phyloP scores from a whole-genome alignment of 345 rosid species.

The Rubroshorea leprosula region DNA sequence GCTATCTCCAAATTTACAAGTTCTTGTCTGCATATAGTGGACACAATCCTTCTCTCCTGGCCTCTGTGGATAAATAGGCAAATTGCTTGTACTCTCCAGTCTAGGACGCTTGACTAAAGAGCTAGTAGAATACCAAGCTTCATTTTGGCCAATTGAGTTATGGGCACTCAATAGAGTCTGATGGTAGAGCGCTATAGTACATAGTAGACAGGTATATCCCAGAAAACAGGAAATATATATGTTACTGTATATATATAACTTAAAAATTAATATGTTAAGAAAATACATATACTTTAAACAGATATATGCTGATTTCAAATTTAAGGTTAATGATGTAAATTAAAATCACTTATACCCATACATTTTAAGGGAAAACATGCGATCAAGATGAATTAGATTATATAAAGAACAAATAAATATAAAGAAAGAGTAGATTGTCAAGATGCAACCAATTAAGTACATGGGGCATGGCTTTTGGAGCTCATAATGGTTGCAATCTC shows the following conservation, averaged over 20 bases:
- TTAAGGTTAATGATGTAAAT: too few relatives aligned
- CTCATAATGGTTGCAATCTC: background rate
- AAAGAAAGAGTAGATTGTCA: too few relatives aligned
- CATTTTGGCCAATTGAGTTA: constrained; percentile 81
- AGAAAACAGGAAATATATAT: constrained; percentile 38
- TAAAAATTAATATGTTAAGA: constrained; percentile 27
- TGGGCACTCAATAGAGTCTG: constrained; percentile 74
- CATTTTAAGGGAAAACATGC: background rate
- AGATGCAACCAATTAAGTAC: background rate
- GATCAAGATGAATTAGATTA: background rate
- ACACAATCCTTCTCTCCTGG: constrained; percentile 99
- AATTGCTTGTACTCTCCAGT: constrained; percentile 75
- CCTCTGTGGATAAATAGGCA: constrained; percentile 89
- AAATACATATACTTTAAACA: constrained; percentile 3
- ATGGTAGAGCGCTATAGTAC: constrained; percentile 87
- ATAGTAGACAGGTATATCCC: constrained; percentile 58
- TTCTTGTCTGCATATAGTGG: constrained; percentile 97
- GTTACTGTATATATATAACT: constrained; percentile 38
- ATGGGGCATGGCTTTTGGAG: background rate
- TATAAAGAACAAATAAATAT: background rate
- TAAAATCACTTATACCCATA: background rate
- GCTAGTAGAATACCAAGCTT: constrained; percentile 87
- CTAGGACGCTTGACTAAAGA: constrained; percentile 84
- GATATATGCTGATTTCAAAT: too few relatives aligned
- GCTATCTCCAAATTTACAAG: constrained; percentile 97